Evolutionary conservation across 306 rosid species (phyloP).

Genomic region (Parietaria judaica): DNA sequence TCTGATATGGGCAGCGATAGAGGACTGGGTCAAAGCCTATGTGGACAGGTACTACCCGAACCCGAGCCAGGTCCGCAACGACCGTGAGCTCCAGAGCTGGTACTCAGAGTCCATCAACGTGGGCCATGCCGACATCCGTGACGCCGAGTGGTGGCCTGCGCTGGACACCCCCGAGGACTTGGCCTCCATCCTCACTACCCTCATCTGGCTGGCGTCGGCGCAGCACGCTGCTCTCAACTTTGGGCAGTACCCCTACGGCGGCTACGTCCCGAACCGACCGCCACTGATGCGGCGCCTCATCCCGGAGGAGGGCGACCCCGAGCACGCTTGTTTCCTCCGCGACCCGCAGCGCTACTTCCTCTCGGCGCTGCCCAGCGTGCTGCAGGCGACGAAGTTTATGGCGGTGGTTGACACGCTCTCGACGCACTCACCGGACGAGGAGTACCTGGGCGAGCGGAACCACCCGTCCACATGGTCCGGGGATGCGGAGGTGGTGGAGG

Average conservation of each 20-base stretch:
- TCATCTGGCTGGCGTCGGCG: slow-evolving; percentile 87
- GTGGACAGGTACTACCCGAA: slow-evolving; percentile 72
- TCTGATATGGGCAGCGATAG: slow-evolving; percentile 76
- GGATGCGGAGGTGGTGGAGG: slow-evolving; percentile 52
- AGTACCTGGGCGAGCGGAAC: slow-evolving; percentile 82
- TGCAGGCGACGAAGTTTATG: slow-evolving; percentile 66
- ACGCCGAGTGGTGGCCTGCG: slow-evolving; percentile 83
- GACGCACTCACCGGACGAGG: slow-evolving; percentile 88
- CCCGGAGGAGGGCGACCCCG: slow-evolving; percentile 73
- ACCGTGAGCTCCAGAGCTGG: slow-evolving; percentile 82
- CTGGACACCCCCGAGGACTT: slow-evolving; percentile 51
- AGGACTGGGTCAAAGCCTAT: slow-evolving; percentile 66
- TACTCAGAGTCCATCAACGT: slow-evolving; percentile 79
- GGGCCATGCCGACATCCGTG: slow-evolving; percentile 69
- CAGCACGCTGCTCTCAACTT: slow-evolving; percentile 98
- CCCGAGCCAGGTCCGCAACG: slow-evolving; percentile 41
- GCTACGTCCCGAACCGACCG: slow-evolving; percentile 88
- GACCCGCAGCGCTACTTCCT: slow-evolving; percentile 85
- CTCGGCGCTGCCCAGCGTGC: slow-evolving; percentile 52
- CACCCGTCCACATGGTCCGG: slow-evolving; percentile 73
- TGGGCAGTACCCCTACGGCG: slow-evolving; percentile 94
- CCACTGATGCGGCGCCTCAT: slow-evolving; percentile 72
- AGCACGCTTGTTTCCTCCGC: slow-evolving; percentile 44
- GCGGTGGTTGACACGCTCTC: slow-evolving; percentile 89
- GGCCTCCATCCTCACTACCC: slow-evolving; percentile 51